A percentile compares a stretch with the other conserved stretches of the same genome.
Conservation (phyloP, 345 rosid species). For the Sisymbrium altissimum region DNA sequence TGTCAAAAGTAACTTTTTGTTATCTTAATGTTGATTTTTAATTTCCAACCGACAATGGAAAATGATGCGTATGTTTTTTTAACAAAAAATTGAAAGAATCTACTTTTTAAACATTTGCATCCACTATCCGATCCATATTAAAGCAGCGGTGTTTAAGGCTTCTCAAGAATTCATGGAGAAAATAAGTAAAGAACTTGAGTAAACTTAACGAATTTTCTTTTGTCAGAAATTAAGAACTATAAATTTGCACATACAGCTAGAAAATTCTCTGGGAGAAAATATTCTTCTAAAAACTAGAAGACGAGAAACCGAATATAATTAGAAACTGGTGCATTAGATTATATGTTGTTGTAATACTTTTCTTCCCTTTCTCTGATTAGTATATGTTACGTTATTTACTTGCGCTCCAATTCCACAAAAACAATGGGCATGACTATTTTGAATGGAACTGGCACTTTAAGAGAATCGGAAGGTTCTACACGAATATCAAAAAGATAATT, state of each 20-base stretch:
- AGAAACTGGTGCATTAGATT: neutral
- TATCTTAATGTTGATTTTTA: neutral
- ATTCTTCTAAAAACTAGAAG: neutral
- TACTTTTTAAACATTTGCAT: neutral
- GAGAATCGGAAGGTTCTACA: neutral
- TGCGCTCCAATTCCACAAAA: neutral
- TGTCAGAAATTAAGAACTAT: neutral
- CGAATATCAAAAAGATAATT: neutral
- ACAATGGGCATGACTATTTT: neutral
- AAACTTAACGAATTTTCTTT: neutral
- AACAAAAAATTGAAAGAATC: neutral
- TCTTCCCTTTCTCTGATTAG: too few species aligned
- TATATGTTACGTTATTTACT: neutral
- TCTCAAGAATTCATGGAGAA: neutral
- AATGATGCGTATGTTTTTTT: too few species aligned
- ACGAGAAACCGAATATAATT: neutral
- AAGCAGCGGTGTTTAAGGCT: slow-evolving; percentile 11
- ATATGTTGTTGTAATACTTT: neutral
- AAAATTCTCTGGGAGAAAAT: neutral
- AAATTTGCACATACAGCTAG: neutral
- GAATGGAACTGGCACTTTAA: neutral
- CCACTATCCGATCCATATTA: slow-evolving; percentile 2
- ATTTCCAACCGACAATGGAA: neutral
- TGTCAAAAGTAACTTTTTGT: too few species aligned
- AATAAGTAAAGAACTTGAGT: neutral